Evolutionary conservation across 208 protist species (phyloP).

Genomic region (Spironucleus salmonicida): DNA sequence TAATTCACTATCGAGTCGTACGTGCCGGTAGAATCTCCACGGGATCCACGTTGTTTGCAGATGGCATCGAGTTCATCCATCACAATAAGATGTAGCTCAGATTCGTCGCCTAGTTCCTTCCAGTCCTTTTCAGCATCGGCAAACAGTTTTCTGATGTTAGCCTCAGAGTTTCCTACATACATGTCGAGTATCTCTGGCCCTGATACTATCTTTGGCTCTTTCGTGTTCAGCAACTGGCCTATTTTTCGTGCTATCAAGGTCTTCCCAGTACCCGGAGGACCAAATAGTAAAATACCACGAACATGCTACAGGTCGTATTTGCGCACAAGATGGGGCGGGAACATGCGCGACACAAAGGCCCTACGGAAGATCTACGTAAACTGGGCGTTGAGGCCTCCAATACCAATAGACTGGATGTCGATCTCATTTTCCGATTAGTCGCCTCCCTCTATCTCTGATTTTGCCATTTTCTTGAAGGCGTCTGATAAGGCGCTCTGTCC

Average conservation of each 20-base stretch:
- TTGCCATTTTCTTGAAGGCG: too few relatives aligned
- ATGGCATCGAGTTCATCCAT: slow-evolving; percentile 90
- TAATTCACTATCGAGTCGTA: slow-evolving; percentile 96
- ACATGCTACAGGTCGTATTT: slow-evolving; percentile 3
- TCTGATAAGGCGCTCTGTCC: too few relatives aligned
- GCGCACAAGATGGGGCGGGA: slow-evolving; percentile 22
- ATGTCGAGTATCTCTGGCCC: slow-evolving; percentile 82
- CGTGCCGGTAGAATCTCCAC: slow-evolving; percentile 74
- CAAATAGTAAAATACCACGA: slow-evolving; percentile 35
- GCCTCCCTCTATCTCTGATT: too few relatives aligned
- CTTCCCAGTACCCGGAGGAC: slow-evolving; percentile 82
- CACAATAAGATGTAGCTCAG: slow-evolving; percentile 94
- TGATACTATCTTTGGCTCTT: slow-evolving; percentile 46
- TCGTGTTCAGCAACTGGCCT: slow-evolving; percentile 84
- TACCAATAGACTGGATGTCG: too few relatives aligned
- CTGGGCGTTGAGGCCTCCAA: slow-evolving; percentile 31
- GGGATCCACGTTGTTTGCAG: slow-evolving; percentile 64
- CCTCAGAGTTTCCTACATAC: slow-evolving; percentile 91
- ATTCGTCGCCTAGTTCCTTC: slow-evolving; percentile 68
- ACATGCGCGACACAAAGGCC: slow-evolving; percentile 26
- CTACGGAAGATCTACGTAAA: slow-evolving; percentile 31
- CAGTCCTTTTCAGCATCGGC: slow-evolving; percentile 78
- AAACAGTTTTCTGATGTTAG: slow-evolving; percentile 97
- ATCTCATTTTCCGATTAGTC: too few relatives aligned
- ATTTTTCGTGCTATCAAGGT: slow-evolving; percentile 98